Percentiles rank a stretch among this genome's conserved stretches.
Conservation (phyloP, 2,329 filamentous ascomycete species). For the Aspergillus sp. region DNA sequence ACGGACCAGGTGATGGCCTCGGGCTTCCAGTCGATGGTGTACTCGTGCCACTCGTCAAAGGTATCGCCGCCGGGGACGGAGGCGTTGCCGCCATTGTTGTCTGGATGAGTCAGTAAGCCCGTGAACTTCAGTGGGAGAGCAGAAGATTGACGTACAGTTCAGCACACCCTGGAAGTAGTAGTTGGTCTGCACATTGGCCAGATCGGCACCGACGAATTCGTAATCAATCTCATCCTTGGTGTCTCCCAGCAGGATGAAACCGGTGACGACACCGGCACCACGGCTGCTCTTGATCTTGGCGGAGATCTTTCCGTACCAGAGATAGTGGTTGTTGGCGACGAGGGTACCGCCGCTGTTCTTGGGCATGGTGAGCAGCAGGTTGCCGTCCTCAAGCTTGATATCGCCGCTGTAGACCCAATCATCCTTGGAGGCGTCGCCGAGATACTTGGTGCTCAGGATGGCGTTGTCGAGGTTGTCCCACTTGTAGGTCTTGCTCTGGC, state of each 20-base stretch:
- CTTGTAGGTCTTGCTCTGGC: constrained; percentile 69
- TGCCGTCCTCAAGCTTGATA: constrained; percentile 60
- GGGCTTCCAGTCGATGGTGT: constrained; percentile 90
- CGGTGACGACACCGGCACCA: constrained; percentile 88
- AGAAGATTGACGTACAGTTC: constrained; percentile 63
- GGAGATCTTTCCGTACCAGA: constrained; percentile 96
- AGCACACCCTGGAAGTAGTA: constrained; percentile 95
- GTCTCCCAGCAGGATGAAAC: constrained; percentile 92
- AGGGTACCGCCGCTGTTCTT: constrained; percentile 82
- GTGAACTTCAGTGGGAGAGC: too few relatives aligned
- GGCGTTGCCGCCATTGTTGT: constrained; percentile 73
- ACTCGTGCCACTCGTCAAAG: constrained; percentile 77
- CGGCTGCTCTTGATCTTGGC: constrained; percentile 81
- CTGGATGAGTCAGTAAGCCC: constrained; percentile 42
- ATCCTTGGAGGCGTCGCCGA: constrained; percentile 74
- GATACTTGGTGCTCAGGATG: constrained; percentile 72
- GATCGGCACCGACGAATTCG: constrained; percentile 83
- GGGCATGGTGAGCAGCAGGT: constrained; percentile 85
- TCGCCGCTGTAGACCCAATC: constrained; percentile 90
- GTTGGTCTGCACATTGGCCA: constrained; percentile 81
- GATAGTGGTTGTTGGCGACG: constrained; percentile 77
- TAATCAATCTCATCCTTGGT: constrained; percentile 99
- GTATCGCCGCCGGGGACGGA: constrained; percentile 62
- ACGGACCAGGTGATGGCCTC: constrained; percentile 84
- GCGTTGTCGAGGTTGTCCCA: constrained; percentile 72